Conservation (phyloP, 441 rosid genomes). For the Theobroma grandiflorum region DNA sequence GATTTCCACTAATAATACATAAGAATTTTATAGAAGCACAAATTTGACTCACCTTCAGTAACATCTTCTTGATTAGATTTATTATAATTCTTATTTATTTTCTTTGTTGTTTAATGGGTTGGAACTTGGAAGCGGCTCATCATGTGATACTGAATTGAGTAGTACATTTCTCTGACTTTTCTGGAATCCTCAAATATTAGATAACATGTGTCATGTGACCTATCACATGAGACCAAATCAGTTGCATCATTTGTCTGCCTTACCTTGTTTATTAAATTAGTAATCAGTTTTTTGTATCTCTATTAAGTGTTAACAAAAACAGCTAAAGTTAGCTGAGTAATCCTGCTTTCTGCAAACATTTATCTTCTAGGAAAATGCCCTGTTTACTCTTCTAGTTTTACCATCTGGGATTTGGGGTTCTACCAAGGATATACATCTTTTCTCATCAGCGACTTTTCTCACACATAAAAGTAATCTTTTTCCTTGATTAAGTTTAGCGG, state of each 20-base stretch:
- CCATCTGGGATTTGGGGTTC: constrained; percentile 4
- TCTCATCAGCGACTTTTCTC: background rate
- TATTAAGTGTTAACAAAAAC: constrained; percentile 31
- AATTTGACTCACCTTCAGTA: constrained; percentile 24
- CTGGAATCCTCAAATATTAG: constrained; percentile 42
- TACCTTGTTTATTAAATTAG: constrained; percentile 27
- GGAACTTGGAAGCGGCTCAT: constrained; percentile 53
- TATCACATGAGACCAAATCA: constrained; percentile 64
- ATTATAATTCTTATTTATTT: constrained; percentile 15
- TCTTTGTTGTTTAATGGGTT: constrained; percentile 37
- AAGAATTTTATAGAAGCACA: constrained; percentile 15
- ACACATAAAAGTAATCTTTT: background rate
- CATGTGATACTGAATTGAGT: constrained; percentile 60
- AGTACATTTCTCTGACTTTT: constrained; percentile 44
- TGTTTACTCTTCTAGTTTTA: constrained; percentile 15
- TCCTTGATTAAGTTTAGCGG: constrained; percentile 23
- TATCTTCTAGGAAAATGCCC: constrained; percentile 33
- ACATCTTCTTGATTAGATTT: constrained; percentile 25
- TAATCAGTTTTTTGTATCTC: constrained; percentile 9
- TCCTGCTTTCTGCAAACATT: constrained; percentile 34
- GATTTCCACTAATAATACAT: constrained; percentile 26
- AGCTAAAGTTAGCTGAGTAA: constrained; percentile 47
- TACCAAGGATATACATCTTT: constrained; percentile 5
- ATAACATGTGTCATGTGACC: constrained; percentile 58
- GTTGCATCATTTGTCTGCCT: constrained; percentile 42